phyloP scores from a whole-genome alignment of 352 stramenopile genomes.

The Globisporangium megalacanthum region DNA sequence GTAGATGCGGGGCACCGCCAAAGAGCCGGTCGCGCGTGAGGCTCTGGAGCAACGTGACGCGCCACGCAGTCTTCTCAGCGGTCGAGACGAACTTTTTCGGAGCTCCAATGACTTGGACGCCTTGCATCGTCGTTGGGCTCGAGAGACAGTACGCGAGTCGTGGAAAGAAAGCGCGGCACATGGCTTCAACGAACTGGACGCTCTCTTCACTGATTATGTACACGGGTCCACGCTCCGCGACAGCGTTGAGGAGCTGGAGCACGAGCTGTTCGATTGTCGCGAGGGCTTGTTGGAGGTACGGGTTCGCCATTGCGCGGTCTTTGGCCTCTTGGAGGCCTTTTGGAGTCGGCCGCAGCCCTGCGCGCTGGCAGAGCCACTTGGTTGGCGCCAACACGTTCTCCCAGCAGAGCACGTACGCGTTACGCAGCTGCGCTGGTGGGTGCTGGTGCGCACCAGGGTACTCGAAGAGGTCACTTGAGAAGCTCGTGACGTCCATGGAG shows the following conservation, averaged over 20 bases:
- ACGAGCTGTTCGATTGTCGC: slow-evolving; percentile 53
- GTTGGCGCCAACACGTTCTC: slow-evolving; percentile 58
- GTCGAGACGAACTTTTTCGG: slow-evolving; percentile 47
- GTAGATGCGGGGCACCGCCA: slow-evolving; percentile 31
- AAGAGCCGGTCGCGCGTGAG: slow-evolving; percentile 57
- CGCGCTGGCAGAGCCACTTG: slow-evolving; percentile 57
- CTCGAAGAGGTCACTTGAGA: slow-evolving; percentile 52
- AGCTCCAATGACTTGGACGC: slow-evolving; percentile 54
- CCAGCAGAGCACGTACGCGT: slow-evolving; percentile 63
- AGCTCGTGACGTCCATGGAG: slow-evolving; percentile 52
- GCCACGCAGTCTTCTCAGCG: slow-evolving; percentile 46
- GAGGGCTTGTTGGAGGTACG: slow-evolving; percentile 42
- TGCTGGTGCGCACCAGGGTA: slow-evolving; percentile 29
- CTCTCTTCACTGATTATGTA: slow-evolving; percentile 68
- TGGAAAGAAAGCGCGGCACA: slow-evolving; percentile 60
- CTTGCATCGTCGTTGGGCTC: slow-evolving; percentile 40
- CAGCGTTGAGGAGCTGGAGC: slow-evolving; percentile 41
- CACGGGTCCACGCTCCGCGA: slow-evolving; percentile 42
- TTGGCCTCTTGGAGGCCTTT: slow-evolving; percentile 41
- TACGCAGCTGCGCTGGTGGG: slow-evolving; percentile 20
- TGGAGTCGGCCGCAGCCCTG: slow-evolving; percentile 35
- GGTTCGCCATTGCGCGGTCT: slow-evolving; percentile 34
- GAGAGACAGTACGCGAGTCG: slow-evolving; percentile 53
- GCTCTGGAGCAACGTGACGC: slow-evolving; percentile 44
- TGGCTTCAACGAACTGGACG: slow-evolving; percentile 50